Evolutionary conservation across 306 rosid species (phyloP).

Genomic region (Carpinus viminea): DNA sequence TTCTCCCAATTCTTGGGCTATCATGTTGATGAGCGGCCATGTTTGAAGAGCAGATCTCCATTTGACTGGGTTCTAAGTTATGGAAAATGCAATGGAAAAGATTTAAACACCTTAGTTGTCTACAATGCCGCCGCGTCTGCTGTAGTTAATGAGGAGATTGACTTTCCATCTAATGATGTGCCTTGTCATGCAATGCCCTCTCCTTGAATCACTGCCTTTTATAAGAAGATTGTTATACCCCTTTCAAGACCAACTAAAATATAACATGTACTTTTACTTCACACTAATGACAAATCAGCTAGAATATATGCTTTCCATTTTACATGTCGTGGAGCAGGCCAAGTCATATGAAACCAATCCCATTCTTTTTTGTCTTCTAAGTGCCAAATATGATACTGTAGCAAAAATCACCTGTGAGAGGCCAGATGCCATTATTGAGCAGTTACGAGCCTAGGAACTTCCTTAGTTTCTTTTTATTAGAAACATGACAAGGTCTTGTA

Average conservation of each 20-base stretch:
- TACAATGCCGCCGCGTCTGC: not conserved
- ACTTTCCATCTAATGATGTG: not conserved
- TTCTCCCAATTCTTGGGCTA: not conserved
- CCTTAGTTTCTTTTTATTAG: not conserved
- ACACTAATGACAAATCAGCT: not conserved
- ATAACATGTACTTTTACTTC: not conserved
- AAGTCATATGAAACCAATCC: not conserved
- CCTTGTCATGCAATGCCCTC: not conserved
- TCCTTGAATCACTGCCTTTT: not conserved
- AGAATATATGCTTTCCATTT: not conserved
- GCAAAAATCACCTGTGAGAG: not conserved
- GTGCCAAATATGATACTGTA: not conserved
- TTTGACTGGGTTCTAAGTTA: not conserved
- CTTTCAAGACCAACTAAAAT: not conserved
- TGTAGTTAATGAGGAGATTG: not conserved
- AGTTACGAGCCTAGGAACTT: not conserved
- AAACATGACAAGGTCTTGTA: not conserved
- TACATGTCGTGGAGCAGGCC: not conserved
- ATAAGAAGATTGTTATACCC: not conserved
- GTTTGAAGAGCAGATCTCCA: not conserved
- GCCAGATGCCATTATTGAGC: not conserved
- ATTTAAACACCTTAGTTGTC: not conserved
- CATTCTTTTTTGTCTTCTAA: not conserved
- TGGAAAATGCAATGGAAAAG: not conserved
- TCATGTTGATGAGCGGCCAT: not conserved